Percentiles rank a stretch among this genome's conserved stretches.
Evolutionary conservation across 495 filamentous ascomycete species (phyloP).

Genomic region (Hypomontagnella submonticulosa): DNA sequence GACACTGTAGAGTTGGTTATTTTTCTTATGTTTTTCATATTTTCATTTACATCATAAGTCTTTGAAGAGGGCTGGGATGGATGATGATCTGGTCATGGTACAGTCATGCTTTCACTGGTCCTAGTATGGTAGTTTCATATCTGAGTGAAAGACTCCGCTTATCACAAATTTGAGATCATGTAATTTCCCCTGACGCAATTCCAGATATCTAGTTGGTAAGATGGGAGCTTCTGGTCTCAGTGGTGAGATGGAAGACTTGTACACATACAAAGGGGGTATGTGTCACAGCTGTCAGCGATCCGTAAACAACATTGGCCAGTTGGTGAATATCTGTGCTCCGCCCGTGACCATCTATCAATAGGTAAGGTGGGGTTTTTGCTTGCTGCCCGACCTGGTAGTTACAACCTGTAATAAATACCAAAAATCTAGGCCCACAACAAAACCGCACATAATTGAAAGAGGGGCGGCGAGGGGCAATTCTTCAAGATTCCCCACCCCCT

Average conservation of each 20-base stretch:
- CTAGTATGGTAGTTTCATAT: too few species aligned
- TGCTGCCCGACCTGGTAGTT: constrained; percentile 34
- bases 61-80: too few species aligned
- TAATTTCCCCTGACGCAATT: not conserved
- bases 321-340: not conserved
- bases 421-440: constrained; percentile 15
- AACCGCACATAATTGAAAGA: not conserved
- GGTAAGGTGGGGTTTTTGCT: constrained; percentile 1
- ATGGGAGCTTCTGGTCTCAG: too few species aligned
- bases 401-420: not conserved
- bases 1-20: too few species aligned
- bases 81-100: too few species aligned
- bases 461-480: constrained; percentile 39
- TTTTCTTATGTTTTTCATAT: too few species aligned
- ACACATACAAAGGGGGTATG: not conserved
- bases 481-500: constrained; percentile 36
- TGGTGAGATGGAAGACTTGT: too few species aligned
- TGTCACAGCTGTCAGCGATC: constrained; percentile 5
- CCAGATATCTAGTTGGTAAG: not conserved
- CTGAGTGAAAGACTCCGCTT: not conserved
- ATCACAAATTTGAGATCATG: not conserved
- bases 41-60: too few species aligned
- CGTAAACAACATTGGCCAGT: not conserved
- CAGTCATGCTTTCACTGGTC: too few species aligned
- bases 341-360: not conserved